A percentile compares a stretch with the other conserved stretches of the same genome.
These are phyloP conservation scores for Curvularia sp. DNA, from an alignment of 2,329 filamentous ascomycete genomes.

Conservation along the genomic window DNA sequence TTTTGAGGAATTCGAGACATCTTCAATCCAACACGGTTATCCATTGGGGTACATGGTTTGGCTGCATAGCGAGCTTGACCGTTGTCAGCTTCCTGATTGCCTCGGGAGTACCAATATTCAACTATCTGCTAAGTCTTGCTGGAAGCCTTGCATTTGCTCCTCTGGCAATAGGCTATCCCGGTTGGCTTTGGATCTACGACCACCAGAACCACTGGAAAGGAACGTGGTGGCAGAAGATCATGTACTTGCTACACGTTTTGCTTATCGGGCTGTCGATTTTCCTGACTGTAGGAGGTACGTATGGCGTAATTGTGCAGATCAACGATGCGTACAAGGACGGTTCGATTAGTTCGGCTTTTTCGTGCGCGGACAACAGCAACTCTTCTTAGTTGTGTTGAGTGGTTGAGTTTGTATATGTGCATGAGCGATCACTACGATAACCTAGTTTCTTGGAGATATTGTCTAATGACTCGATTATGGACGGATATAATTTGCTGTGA, in stretches of 20 bases:
- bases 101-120: conserved; percentile 64
- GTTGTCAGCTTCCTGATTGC: conserved; percentile 60
- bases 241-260: conserved; percentile 53
- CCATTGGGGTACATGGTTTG: conserved; percentile 66
- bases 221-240: conserved; percentile 40
- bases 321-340: conserved; percentile 60
- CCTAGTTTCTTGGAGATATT: neutral
- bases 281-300: conserved; percentile 59
- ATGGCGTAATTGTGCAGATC: conserved; percentile 60
- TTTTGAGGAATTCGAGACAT: conserved; percentile 60
- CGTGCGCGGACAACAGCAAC: conserved; percentile 44
- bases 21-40: conserved; percentile 60
- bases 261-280: conserved; percentile 58
- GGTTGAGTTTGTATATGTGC: neutral
- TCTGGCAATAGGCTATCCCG: conserved; percentile 58
- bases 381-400: conserved; percentile 26
- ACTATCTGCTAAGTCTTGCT: conserved; percentile 59
- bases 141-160: conserved; percentile 62
- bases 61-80: conserved; percentile 54
- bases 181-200: conserved; percentile 61
- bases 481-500: neutral
- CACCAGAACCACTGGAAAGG: conserved; percentile 54
- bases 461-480: neutral
- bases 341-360: conserved; percentile 52
- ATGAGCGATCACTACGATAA: neutral